phyloP scores from a whole-genome alignment of 2,329 filamentous ascomycete species.

The Ophiocordyceps unilateralis region DNA sequence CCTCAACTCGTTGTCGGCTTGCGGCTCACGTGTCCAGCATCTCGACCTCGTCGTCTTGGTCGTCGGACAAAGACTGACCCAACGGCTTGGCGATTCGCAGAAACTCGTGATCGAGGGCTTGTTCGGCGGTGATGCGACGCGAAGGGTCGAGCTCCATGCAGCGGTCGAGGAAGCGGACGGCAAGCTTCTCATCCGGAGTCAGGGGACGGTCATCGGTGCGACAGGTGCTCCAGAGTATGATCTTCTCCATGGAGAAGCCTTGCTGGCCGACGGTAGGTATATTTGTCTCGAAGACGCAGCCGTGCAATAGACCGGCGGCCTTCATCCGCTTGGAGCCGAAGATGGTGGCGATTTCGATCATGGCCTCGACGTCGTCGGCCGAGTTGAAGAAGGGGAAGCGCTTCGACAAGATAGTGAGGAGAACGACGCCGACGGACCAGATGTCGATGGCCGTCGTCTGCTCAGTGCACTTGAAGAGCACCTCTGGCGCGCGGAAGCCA shows the following conservation, averaged over 20 bases:
- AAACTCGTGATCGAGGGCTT: conserved; percentile 60
- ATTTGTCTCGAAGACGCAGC: conserved; percentile 79
- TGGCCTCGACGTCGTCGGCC: conserved; percentile 91
- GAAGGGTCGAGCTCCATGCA: conserved; percentile 64
- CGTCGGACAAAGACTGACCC: conserved; percentile 18
- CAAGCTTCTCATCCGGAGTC: conserved; percentile 50
- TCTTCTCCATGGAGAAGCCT: conserved; percentile 81
- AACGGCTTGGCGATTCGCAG: conserved; percentile 20
- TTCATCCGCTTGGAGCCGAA: conserved; percentile 80
- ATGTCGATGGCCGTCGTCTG: conserved; percentile 91
- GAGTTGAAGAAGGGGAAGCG: conserved; percentile 98
- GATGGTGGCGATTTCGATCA: conserved; percentile 94
- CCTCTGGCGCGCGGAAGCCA: conserved; percentile 90
- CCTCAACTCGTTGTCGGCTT: background rate
- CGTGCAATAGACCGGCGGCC: conserved; percentile 64
- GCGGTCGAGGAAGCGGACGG: conserved; percentile 51
- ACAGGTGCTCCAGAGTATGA: conserved; percentile 87
- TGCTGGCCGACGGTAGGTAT: conserved; percentile 77
- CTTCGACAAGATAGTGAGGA: conserved; percentile 81
- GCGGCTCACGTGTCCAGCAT: conserved; percentile 20
- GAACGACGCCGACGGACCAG: conserved; percentile 93
- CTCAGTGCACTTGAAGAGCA: conserved; percentile 90
- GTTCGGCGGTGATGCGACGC: conserved; percentile 55
- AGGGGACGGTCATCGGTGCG: conserved; percentile 44
- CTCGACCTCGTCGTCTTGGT: conserved; percentile 35